Base-by-base conservation (phyloP, 306 rosid species). In the Fragaria nilgerrensis region DNA sequence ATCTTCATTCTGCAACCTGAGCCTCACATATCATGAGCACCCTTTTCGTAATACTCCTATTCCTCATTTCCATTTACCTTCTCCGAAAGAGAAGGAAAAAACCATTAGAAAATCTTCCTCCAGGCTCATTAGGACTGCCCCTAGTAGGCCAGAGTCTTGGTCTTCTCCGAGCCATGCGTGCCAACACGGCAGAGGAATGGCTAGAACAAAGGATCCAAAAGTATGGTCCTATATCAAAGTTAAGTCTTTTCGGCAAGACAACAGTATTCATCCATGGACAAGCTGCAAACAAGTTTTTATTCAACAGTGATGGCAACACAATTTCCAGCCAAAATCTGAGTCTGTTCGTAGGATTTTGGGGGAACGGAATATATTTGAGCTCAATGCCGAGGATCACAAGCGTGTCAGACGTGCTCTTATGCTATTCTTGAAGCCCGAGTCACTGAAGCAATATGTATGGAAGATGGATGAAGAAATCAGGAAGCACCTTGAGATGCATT, bases 51-150 rank as follows among this genome's bases (percentile, higher is more conserved):
- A 32, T 69, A 49, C 68, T 84, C 50, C 84, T 87, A 25, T 79
- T 86, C 25, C 73, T 90, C 70, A 84, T 84, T 63, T 83, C 89
- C 68, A 36, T 88, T 63, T 76, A 79, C 73, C 70, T 87, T 44
- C 78, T 88, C 27, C 71, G 88, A 1, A 36, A 25, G 20, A 87
- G 78, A 62, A 76, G 81, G 75, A 77, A 72, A 70, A 88, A 55
- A 82, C 19, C 82, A 72, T 75, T 82, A 59, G 55, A 82, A 76
- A 83, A 80, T 53, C 74, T 86, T 9, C 94, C 97, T 58, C 96
- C 97, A 10, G 97, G 92, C 56, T 90, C 91, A 9, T 87, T 92
- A 0, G 96, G 97, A 70, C 67, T 86, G 37, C 96, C 94, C 44
- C 27, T 90, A 2, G 79, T 92, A 32, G 96, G 96, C 34, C 91